Evolutionary conservation across 177 flowering plant species (phyloP).

Genomic region (Vitis hybrid): DNA sequence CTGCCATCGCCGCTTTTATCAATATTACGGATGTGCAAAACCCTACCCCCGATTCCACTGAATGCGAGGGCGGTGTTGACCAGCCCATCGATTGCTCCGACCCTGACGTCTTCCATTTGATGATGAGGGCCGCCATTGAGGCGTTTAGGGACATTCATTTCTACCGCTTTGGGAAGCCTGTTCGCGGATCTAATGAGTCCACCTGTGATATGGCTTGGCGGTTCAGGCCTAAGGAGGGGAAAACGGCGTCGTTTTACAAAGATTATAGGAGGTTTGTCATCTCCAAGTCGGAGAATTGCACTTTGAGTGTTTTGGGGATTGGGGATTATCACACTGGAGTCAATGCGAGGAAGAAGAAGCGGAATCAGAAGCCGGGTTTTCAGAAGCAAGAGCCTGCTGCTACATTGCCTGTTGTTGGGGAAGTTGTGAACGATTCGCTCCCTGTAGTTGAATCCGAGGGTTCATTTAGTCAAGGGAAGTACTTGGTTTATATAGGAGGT

Average conservation of each 20-base stretch:
- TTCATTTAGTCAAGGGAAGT: conserved; percentile 47
- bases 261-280: conserved; percentile 57
- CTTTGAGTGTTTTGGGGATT: conserved; percentile 33
- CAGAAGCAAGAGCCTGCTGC: conserved; percentile 24
- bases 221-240: conserved; percentile 55
- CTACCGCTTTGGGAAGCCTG: conserved; percentile 57
- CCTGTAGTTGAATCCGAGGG: conserved; percentile 48
- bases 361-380: conserved; percentile 37
- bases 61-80: conserved; percentile 27
- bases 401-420: conserved; percentile 46
- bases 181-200: conserved; percentile 34
- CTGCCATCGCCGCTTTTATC: conserved; percentile 35
- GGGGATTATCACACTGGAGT: conserved; percentile 60
- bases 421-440: conserved; percentile 49
- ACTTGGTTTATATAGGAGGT: conserved; percentile 45
- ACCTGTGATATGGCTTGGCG: conserved; percentile 70
- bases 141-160: conserved; percentile 54
- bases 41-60: conserved; percentile 4
- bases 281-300: conserved; percentile 39
- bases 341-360: conserved; percentile 59
- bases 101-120: conserved; percentile 50
- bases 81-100: conserved; percentile 47
- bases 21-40: conserved; percentile 38
- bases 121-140: conserved; percentile 51
- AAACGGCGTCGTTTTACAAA: conserved; percentile 52